phyloP scores from a whole-genome alignment of 2,329 filamentous ascomycete species.

The Juglanconis juglandina region DNA sequence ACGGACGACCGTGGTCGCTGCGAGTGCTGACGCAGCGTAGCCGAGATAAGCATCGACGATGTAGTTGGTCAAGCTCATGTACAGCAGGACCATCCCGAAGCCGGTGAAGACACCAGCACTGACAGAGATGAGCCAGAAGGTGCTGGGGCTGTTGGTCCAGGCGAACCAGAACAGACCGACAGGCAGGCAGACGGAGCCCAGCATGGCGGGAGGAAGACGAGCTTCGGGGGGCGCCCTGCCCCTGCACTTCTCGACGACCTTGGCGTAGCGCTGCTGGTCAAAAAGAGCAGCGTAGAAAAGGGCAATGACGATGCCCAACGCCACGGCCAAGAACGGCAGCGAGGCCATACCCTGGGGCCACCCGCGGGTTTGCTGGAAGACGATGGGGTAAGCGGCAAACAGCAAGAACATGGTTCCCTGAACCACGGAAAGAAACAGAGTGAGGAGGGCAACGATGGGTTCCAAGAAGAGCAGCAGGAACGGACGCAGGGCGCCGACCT shows the following conservation, averaged over 20 bases:
- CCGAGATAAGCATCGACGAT: constrained; percentile 75
- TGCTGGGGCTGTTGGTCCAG: constrained; percentile 47
- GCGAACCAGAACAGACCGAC: constrained; percentile 56
- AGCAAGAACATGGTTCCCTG: constrained; percentile 38
- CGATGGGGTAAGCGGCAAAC: constrained; percentile 44
- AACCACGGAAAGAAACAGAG: constrained; percentile 48
- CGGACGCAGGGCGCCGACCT: constrained; percentile 34
- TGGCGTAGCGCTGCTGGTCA: constrained; percentile 40
- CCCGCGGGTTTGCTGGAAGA: constrained; percentile 47
- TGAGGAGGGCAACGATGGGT: constrained; percentile 54
- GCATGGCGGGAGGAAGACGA: constrained; percentile 50
- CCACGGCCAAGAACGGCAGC: constrained; percentile 55
- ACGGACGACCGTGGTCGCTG: constrained; percentile 73
- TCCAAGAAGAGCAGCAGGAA: constrained; percentile 47
- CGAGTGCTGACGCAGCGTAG: constrained; percentile 76
- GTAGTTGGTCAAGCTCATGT: constrained; percentile 82
- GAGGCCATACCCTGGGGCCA: constrained; percentile 48
- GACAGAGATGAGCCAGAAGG: constrained; percentile 16
- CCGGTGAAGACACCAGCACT: constrained; percentile 57
- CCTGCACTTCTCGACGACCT: constrained; percentile 44
- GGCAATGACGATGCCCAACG: constrained; percentile 52
- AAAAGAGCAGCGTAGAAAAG: constrained; percentile 40
- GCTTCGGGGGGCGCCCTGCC: constrained; percentile 57
- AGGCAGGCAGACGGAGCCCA: constrained; percentile 53
- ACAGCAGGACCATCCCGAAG: constrained; percentile 68